A percentile compares a stretch with the other conserved stretches of the same genome.
Evolutionary conservation across 179 eudicot genomes (phyloP).

Genomic region (Patellifolia procumbens): DNA sequence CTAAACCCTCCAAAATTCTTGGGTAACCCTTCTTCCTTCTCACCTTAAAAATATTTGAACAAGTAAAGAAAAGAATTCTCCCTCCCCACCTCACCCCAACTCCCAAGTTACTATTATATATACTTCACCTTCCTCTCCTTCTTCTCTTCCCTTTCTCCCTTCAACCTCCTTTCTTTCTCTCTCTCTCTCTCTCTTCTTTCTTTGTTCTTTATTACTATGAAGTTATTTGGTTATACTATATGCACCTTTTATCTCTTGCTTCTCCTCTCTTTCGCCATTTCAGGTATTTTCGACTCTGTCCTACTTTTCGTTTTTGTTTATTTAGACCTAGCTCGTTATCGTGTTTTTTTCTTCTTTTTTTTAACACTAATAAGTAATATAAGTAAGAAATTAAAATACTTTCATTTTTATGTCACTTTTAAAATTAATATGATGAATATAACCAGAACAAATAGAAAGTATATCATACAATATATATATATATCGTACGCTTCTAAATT

Average conservation of each 20-base stretch:
- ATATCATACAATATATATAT: no score
- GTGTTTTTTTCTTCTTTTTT: no score
- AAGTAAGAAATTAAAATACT: no score
- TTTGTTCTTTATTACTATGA: slow-evolving; percentile 20
- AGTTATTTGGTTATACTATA: slow-evolving; percentile 27
- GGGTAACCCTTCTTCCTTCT: slow-evolving; percentile 18
- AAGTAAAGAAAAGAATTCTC: slow-evolving; percentile 79
- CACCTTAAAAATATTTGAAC: slow-evolving; percentile 40
- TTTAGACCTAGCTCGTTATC: no score
- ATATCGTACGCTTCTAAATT: no score
- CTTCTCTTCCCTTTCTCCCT: slow-evolving; percentile 30
- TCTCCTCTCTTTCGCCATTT: slow-evolving; percentile 34
- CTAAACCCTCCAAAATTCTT: slow-evolving; percentile 11
- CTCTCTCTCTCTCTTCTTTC: slow-evolving; percentile 10
- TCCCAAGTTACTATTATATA: slow-evolving; percentile 21
- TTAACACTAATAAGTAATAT: no score
- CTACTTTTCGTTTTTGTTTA: no score
- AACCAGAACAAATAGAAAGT: no score
- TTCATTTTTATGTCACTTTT: no score
- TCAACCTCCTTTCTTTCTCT: background rate
- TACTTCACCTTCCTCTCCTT: slow-evolving; percentile 12
- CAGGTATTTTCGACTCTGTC: slow-evolving; percentile 22
- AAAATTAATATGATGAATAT: no score
- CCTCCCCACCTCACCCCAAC: background rate
- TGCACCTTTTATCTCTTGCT: slow-evolving; percentile 13